Conservation (phyloP, 192 early-diverging fungal genomes). For the Mortierella antarctica region DNA sequence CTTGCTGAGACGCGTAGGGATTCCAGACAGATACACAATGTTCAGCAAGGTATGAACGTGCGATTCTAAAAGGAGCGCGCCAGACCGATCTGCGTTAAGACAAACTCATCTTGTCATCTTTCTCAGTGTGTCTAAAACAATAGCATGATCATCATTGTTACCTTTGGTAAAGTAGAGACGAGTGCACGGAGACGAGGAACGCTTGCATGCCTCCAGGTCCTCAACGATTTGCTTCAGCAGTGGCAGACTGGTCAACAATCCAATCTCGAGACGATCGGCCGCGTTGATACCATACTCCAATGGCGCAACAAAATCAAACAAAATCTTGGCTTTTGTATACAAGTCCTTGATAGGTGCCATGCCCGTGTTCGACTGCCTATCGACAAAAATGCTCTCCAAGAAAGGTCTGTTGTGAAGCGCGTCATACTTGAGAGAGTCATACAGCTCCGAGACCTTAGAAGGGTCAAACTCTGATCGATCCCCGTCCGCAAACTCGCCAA, state of each 20-base stretch:
- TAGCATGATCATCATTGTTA: slow-evolving; percentile 8
- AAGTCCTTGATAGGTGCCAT: slow-evolving; percentile 66
- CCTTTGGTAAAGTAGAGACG: slow-evolving; percentile 96
- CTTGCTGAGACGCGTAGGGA: slow-evolving; percentile 76
- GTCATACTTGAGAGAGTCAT: slow-evolving; percentile 97
- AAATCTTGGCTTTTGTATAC: slow-evolving; percentile 82
- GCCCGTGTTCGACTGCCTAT: slow-evolving; percentile 27
- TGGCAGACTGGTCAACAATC: slow-evolving; percentile 77
- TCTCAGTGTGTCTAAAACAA: background rate
- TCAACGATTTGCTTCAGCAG: slow-evolving; percentile 83
- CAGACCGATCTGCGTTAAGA: background rate
- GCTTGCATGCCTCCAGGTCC: slow-evolving; percentile 74
- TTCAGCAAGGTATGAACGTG: slow-evolving; percentile 96
- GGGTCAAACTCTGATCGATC: slow-evolving; percentile 74
- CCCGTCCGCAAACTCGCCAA: slow-evolving; percentile 81
- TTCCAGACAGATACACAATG: slow-evolving; percentile 86
- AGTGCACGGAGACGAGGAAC: slow-evolving; percentile 66
- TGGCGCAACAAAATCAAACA: slow-evolving; percentile 95
- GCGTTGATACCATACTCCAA: slow-evolving; percentile 93
- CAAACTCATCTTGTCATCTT: background rate
- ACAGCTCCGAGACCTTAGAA: slow-evolving; percentile 90
- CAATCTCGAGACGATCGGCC: slow-evolving; percentile 87
- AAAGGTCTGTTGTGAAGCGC: slow-evolving; percentile 95
- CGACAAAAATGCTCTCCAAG: slow-evolving; percentile 76
- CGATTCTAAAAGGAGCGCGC: slow-evolving; percentile 62